Base-by-base conservation (phyloP, 2,329 filamentous ascomycete species). In the Beauveria brongniartii region DNA sequence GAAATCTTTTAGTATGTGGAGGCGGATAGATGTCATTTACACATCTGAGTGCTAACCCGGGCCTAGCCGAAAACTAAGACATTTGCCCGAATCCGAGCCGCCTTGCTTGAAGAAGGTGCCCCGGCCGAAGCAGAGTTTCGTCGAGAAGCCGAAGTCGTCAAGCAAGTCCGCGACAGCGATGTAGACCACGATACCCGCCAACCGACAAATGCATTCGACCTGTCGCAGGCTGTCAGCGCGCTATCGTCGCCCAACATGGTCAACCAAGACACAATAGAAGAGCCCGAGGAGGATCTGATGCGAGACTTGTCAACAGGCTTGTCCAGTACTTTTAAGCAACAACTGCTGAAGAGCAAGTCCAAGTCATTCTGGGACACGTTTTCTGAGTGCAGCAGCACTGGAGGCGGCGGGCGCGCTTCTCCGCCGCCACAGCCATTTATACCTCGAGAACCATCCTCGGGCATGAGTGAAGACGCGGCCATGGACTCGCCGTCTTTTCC, bases 121-220 rank as follows among this genome's bases (percentile, higher is more conserved):
- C 94, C 94, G 0, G 80, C 96, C 10, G 94, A 99, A 68, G 88
- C 89, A 47, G 94, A 99, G 73, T 86, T 91, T 61, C 87, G 90
- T 57, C 88, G 92, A 44, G 94, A 99, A 77, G 92, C 93, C 43
- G 93, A 97, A 74, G 94, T 97, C 5, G 91, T 99, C 64, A 90
- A 91, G 55, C 94, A 97, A 74, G 92, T 97, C 30, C 89, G 92
- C 47, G 94, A 97, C 72, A 93, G 88, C 67, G 92, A 97, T 68
- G 82, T 87, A 64, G 84, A 86, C 54, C 75, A 86, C 16, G 82
- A 84, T 61, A 77, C 72, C 62, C 71, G 72, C 67, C 69, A 77
- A 59, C 64, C 71, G 52, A 65, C 74, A 60, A 61, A 68, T 65
- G 72, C 74, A 12, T 70, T 80, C 53, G 73, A 79, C 58, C 69